Evolutionary conservation across 1,139 yeast species (phyloP), one percentile per base, ranked within the genome.

Genomic region (Candida mesenterica): DNA sequence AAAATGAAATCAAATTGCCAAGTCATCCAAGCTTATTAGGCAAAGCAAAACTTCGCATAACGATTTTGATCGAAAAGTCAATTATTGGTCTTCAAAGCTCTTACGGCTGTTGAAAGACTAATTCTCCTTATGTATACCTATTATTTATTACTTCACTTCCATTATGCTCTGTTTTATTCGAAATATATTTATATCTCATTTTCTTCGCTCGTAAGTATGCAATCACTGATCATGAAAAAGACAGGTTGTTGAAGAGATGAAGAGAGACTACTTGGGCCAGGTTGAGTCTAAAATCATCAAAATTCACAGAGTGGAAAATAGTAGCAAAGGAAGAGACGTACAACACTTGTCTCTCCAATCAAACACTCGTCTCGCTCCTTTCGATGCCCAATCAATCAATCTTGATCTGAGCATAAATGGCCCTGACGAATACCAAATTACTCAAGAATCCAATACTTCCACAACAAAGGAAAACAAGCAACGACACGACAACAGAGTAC

Each of bases 371-470:
- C 22, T 19, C 9, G 22, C 22, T 19, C 8, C 9, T 6, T 19
- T 19, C 22, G 5, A 6, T 24, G 6, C 16, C 5, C 19, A 13
- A 10, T 28, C 55, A 69, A 53, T 92, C 97, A 40, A 90, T 84
- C 62, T 90, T 90, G 53, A 92, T 85, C 43, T 89, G 82, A 14
- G 84, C 72, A 57, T 89, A 92, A 44, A 92, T 89, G 52, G 68
- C 80, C 57, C 88, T 74, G 34, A 89, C 82, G 55, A 94, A 86
- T 51, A 79, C 61, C 63, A 87, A 75, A 48, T 82, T 75, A 46
- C 89, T 75, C 35, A 87, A 48, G 65, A 86, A 88, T 2, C 98
- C 98, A 50, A 90, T 74, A 2, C 96, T 67, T 34, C 97, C 97
- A 47, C 96, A 87, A 40, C 89, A 74, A 36, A 92, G 64, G 64